A percentile compares a stretch with the other conserved stretches of the same genome.
Conservation (phyloP, 768 basidiomycete species). For the Phaffia australis region DNA sequence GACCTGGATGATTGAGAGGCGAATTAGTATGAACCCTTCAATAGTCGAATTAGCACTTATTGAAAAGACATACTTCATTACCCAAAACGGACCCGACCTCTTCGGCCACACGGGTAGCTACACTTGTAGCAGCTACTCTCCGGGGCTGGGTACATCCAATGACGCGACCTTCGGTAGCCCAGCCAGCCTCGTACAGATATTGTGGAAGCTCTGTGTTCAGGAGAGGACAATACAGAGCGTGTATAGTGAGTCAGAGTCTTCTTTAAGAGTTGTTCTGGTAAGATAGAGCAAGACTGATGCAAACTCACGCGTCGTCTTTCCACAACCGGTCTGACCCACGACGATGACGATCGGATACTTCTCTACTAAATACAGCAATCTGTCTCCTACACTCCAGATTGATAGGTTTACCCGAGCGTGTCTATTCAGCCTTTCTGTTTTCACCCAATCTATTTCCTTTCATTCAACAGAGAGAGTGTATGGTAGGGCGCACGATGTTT, state of each 20-base stretch:
- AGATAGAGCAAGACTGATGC: constrained; percentile 1
- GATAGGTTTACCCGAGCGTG: background rate
- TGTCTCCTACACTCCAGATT: constrained; percentile 47
- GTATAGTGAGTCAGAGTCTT: background rate
- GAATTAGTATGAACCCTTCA: no score
- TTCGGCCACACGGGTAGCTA: constrained; percentile 78
- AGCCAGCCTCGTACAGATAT: constrained; percentile 85
- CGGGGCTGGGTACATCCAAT: constrained; percentile 90
- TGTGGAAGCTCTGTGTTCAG: constrained; percentile 71
- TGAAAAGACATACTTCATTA: constrained; percentile 54
- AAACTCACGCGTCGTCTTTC: constrained; percentile 86
- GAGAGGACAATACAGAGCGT: constrained; percentile 3
- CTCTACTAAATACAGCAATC: constrained; percentile 73
- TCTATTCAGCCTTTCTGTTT: no score
- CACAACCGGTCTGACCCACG: constrained; percentile 87
- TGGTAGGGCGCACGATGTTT: constrained; percentile 57
- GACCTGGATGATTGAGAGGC: constrained; percentile 47
- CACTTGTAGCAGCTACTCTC: constrained; percentile 87
- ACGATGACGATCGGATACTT: constrained; percentile 72
- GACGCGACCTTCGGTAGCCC: constrained; percentile 68
- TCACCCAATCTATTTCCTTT: background rate
- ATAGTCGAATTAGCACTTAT: background rate
- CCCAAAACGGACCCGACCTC: constrained; percentile 83
- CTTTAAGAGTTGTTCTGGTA: background rate
- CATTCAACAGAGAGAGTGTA: no score